Percentiles rank a stretch among this genome's conserved stretches.
These are phyloP conservation scores for Acanthamoeba divionensis DNA, from an alignment of 208 protist species.

Conservation along the genomic window DNA sequence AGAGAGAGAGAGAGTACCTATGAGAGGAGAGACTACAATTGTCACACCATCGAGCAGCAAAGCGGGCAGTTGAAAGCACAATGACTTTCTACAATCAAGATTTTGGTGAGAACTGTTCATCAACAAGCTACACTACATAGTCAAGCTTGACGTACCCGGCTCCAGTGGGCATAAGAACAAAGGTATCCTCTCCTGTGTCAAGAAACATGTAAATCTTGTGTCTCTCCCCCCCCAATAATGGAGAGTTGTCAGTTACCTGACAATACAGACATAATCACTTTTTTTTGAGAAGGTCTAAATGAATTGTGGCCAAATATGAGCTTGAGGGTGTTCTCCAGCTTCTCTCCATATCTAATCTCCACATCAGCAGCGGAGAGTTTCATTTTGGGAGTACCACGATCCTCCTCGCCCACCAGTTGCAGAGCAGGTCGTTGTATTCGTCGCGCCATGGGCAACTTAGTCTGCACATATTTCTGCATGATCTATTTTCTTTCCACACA, in stretches of 20 bases:
- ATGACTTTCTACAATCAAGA: conserved; percentile 65
- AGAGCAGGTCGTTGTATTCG: no score
- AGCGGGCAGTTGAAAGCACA: conserved; percentile 74
- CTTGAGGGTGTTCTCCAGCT: neutral
- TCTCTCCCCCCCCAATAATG: neutral
- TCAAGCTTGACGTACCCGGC: conserved; percentile 39
- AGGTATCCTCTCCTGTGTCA: conserved; percentile 56
- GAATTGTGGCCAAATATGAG: conserved; percentile 2
- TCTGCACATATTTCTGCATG: no score
- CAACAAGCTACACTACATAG: neutral
- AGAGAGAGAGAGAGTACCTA: neutral
- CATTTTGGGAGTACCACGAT: no score
- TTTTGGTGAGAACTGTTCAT: neutral
- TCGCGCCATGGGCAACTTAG: no score
- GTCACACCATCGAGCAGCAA: conserved; percentile 56
- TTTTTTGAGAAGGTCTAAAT: conserved; percentile 20
- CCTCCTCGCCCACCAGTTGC: no score
- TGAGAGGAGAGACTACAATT: conserved; percentile 69
- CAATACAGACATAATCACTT: neutral
- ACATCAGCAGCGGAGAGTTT: neutral
- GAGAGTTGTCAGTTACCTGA: neutral
- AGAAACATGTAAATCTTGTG: neutral
- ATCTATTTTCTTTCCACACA: no score
- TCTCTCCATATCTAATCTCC: conserved; percentile 13
- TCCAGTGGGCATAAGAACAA: conserved; percentile 68